Evolutionary conservation across 768 basidiomycete genomes (phyloP).

Genomic region (Podaxis sp.): DNA sequence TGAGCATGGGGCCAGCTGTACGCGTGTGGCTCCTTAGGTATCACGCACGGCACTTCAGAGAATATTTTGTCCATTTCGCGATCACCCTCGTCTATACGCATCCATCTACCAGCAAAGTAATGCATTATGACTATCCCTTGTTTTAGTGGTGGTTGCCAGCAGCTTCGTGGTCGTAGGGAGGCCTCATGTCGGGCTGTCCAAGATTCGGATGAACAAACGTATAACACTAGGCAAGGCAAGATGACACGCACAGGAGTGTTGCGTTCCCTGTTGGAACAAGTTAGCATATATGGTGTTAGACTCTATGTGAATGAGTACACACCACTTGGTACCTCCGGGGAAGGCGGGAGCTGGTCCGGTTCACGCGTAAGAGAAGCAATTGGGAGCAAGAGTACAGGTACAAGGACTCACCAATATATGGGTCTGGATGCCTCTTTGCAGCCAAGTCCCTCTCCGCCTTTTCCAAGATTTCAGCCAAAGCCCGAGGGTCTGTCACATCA

Average conservation of each 20-base stretch:
- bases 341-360: conserved; percentile 61
- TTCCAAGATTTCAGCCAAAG: conserved; percentile 71
- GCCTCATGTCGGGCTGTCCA: conserved; percentile 57
- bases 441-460: conserved; percentile 78
- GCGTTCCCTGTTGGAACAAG: conserved; percentile 57
- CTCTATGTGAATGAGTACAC: conserved; percentile 27
- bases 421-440: conserved; percentile 78
- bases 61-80: background rate
- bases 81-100: background rate
- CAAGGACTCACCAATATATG: conserved; percentile 77
- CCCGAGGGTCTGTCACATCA: conserved; percentile 81
- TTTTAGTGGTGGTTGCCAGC: conserved; percentile 32
- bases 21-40: background rate
- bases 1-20: background rate
- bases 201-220: conserved; percentile 4
- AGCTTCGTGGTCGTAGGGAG: conserved; percentile 63
- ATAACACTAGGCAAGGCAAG: conserved; percentile 1
- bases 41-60: background rate
- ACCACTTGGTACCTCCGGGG: conserved; percentile 98
- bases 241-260: conserved; percentile 67
- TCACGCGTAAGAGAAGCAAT: conserved; percentile 13
- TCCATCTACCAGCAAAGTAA: background rate
- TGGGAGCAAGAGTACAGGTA: background rate
- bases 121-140: background rate
- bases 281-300: conserved; percentile 10